Percentiles rank a stretch among this genome's conserved stretches.
phyloP scores from a whole-genome alignment of 2,329 filamentous ascomycete genomes.

The Teratosphaeria pseudoeucalypti region DNA sequence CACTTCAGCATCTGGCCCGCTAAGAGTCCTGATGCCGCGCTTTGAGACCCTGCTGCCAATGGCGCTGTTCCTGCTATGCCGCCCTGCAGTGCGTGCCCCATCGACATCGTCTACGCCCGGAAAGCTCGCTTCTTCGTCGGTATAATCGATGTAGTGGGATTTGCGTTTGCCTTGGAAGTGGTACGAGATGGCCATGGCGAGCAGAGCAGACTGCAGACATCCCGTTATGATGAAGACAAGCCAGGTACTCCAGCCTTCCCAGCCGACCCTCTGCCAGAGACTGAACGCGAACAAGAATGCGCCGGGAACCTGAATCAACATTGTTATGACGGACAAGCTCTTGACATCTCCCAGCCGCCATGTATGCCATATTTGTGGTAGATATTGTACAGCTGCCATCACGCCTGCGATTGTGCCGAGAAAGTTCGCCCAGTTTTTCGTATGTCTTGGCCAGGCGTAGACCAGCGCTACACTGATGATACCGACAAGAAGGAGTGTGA shows the following conservation, averaged over 20 bases:
- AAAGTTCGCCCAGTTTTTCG: constrained; percentile 73
- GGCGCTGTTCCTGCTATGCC: not conserved
- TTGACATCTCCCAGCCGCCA: constrained; percentile 76
- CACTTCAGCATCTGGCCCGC: not conserved
- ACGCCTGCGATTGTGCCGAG: constrained; percentile 69
- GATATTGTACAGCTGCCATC: constrained; percentile 79
- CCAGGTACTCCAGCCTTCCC: constrained; percentile 90
- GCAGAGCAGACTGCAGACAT: constrained; percentile 66
- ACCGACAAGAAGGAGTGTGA: constrained; percentile 64
- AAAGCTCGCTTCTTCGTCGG: not conserved
- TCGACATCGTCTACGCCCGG: constrained; percentile 7
- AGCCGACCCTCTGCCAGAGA: constrained; percentile 59
- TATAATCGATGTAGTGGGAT: not conserved
- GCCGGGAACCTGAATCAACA: constrained; percentile 94
- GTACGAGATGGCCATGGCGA: constrained; percentile 73
- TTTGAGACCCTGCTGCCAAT: not conserved
- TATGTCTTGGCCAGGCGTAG: constrained; percentile 50
- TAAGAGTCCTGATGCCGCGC: not conserved
- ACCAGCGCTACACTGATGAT: constrained; percentile 56
- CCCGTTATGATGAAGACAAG: constrained; percentile 83
- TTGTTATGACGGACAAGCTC: constrained; percentile 91
- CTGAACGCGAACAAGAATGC: constrained; percentile 83
- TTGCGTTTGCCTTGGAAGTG: not conserved
- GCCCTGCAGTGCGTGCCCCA: not conserved
- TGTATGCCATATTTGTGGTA: constrained; percentile 91